phyloP scores from a whole-genome alignment of 805 yeast species.

The Sugiyamaella floridensis region DNA sequence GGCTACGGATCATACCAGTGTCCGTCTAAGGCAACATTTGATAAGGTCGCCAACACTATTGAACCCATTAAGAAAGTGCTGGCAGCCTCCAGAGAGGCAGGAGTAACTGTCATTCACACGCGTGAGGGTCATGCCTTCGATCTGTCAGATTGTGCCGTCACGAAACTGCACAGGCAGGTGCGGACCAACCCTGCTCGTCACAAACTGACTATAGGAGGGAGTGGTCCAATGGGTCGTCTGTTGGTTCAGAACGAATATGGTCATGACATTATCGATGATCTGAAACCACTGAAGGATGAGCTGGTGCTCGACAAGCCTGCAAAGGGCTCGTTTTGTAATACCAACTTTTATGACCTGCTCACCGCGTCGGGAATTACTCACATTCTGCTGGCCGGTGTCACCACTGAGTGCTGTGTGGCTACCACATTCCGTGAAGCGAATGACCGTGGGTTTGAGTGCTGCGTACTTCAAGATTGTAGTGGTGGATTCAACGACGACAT shows the following conservation, averaged over 20 bases:
- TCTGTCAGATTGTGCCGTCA: conserved; percentile 27
- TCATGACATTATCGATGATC: conserved; percentile 30
- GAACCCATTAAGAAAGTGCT: conserved; percentile 21
- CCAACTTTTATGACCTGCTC: conserved; percentile 26
- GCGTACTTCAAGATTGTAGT: conserved; percentile 24
- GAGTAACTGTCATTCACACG: conserved; percentile 29
- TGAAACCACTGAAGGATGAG: conserved; percentile 26
- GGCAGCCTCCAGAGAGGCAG: conserved; percentile 25
- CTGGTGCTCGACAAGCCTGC: conserved; percentile 31
- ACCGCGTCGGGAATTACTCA: conserved; percentile 28
- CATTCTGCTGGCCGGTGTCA: conserved; percentile 28
- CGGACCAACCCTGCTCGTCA: conserved; percentile 21
- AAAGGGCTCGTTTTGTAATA: conserved; percentile 31
- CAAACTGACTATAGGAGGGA: conserved; percentile 25
- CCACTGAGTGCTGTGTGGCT: conserved; percentile 33
- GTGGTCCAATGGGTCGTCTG: conserved; percentile 31
- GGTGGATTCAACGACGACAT: conserved; percentile 23
- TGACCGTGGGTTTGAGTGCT: conserved; percentile 31
- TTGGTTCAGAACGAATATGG: conserved; percentile 31
- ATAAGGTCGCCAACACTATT: conserved; percentile 22
- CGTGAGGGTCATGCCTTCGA: conserved; percentile 30
- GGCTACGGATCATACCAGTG: conserved; percentile 29
- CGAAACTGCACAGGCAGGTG: conserved; percentile 26
- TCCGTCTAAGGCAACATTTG: conserved; percentile 25
- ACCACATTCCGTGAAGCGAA: conserved; percentile 32